Percentiles rank a stretch among this genome's conserved stretches.
phyloP scores from a whole-genome alignment of 768 basidiomycete genomes.

The Tephrocybe sp. region DNA sequence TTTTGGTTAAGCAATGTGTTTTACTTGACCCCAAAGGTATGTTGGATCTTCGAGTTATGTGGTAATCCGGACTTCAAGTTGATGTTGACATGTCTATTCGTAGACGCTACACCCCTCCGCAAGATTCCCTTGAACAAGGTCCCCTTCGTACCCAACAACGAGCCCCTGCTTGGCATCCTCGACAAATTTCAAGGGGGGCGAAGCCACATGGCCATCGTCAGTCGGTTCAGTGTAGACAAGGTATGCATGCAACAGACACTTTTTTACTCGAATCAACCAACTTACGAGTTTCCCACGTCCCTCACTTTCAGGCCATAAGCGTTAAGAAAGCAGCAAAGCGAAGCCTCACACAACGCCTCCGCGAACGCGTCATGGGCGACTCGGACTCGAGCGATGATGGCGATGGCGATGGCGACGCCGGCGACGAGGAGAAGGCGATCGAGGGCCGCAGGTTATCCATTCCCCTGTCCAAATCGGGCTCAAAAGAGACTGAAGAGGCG shows the following conservation, averaged over 20 bases:
- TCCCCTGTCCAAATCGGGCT: background rate
- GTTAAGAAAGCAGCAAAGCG: conserved; percentile 83
- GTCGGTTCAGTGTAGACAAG: conserved; percentile 68
- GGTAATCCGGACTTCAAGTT: no score
- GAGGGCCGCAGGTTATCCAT: conserved; percentile 26
- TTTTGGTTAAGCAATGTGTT: conserved; percentile 89
- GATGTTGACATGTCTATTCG: background rate
- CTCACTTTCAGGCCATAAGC: conserved; percentile 54
- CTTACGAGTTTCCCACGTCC: background rate
- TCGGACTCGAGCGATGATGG: conserved; percentile 37
- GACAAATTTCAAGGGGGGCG: conserved; percentile 90
- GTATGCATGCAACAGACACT: conserved; percentile 18
- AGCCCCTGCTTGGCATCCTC: conserved; percentile 78
- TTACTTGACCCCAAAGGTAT: conserved; percentile 81
- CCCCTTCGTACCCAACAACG: conserved; percentile 82
- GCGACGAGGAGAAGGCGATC: conserved; percentile 24
- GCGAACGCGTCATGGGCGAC: conserved; percentile 71
- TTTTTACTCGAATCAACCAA: background rate
- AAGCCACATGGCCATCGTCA: conserved; percentile 90
- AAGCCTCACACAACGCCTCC: conserved; percentile 74
- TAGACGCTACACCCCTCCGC: conserved; percentile 80
- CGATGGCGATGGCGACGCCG: no score
- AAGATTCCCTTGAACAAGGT: conserved; percentile 85
- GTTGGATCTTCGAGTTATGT: background rate
- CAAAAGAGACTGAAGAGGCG: conserved; percentile 25